phyloP scores from a whole-genome alignment of 176 grass and related monocot species.

The Avena atlantica region DNA sequence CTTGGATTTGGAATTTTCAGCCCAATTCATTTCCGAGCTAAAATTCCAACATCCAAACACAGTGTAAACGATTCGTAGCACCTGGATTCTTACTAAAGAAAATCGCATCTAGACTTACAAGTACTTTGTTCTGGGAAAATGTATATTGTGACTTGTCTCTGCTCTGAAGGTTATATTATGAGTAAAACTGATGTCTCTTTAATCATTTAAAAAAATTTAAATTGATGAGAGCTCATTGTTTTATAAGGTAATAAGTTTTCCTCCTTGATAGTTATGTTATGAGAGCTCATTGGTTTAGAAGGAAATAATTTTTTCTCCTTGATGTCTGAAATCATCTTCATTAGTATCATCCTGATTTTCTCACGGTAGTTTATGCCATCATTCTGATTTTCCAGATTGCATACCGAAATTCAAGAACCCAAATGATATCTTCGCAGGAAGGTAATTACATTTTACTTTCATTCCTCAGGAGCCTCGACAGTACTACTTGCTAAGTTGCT shows the following conservation, averaged over 20 bases:
- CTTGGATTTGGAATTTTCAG: too few species aligned
- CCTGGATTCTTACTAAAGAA: background rate
- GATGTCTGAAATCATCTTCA: background rate
- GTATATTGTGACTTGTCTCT: background rate
- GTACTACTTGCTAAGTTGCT: background rate
- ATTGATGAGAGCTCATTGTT: too few species aligned
- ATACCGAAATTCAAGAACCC: conserved; percentile 53
- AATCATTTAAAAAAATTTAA: too few species aligned
- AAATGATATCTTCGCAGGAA: conserved; percentile 82
- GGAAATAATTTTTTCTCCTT: too few species aligned
- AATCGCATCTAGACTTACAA: background rate
- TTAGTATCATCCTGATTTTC: background rate
- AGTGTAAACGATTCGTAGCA: background rate
- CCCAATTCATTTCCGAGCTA: too few species aligned
- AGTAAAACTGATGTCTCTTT: background rate
- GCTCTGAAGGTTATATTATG: background rate
- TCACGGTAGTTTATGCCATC: background rate
- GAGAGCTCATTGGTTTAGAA: background rate
- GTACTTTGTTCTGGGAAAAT: background rate
- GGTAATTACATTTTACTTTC: conserved; percentile 44
- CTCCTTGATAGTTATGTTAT: too few species aligned
- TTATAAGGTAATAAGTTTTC: too few species aligned
- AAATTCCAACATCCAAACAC: too few species aligned
- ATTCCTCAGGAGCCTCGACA: background rate
- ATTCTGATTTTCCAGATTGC: conserved; percentile 55